These are phyloP conservation scores for Ganoderma resinaceum DNA, from an alignment of 1,284 basidiomycete species.

Conservation along the genomic window DNA sequence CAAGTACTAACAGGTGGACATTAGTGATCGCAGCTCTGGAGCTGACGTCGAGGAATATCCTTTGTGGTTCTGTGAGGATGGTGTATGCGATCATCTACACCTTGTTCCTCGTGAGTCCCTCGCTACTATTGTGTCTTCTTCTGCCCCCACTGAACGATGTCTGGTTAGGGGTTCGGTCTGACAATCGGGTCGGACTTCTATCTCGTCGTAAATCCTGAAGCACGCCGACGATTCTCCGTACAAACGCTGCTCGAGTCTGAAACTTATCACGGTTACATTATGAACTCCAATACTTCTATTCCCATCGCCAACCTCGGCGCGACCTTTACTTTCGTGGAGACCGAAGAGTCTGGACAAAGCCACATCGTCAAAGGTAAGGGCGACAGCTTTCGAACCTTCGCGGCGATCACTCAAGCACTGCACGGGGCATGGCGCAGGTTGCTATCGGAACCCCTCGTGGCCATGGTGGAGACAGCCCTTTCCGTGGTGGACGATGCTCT, in stretches of 20 bases:
- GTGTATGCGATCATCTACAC: constrained; percentile 92
- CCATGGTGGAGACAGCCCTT: constrained; percentile 80
- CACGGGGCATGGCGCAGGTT: constrained; percentile 52
- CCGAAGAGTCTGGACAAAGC: constrained; percentile 32
- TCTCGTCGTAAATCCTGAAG: constrained; percentile 73
- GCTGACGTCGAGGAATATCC: constrained; percentile 82
- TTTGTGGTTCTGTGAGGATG: constrained; percentile 87
- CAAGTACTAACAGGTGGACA: background rate
- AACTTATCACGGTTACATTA: constrained; percentile 69
- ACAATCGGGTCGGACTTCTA: constrained; percentile 89
- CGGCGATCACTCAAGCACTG: background rate
- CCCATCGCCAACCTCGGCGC: constrained; percentile 57
- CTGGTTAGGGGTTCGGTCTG: constrained; percentile 77
- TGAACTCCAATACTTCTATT: constrained; percentile 58
- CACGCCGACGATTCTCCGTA: constrained; percentile 56
- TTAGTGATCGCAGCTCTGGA: constrained; percentile 85
- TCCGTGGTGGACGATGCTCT: constrained; percentile 79
- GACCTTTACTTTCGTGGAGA: constrained; percentile 67
- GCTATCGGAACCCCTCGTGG: constrained; percentile 74
- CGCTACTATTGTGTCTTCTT: constrained; percentile 8
- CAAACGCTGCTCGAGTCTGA: constrained; percentile 44
- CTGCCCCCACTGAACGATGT: constrained; percentile 10
- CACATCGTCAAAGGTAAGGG: constrained; percentile 58
- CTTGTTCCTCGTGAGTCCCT: constrained; percentile 68
- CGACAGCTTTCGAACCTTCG: background rate